Evolutionary conservation across 2,329 filamentous ascomycete genomes (phyloP).

Genomic region (Phialemoniopsis sp.): DNA sequence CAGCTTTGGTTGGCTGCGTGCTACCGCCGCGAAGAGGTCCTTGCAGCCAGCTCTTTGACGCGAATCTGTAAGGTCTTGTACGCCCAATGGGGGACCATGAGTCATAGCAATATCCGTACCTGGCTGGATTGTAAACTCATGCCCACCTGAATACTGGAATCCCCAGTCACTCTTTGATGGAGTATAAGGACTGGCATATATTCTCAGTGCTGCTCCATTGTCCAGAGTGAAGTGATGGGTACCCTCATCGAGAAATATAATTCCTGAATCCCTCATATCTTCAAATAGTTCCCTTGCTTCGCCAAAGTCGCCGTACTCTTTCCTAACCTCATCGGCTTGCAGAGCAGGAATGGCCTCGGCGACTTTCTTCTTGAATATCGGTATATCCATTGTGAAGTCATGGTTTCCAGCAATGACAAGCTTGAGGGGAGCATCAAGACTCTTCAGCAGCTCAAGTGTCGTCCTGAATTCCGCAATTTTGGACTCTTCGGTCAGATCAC

Average conservation of each 20-base stretch:
- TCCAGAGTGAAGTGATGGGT: slow-evolving; percentile 37
- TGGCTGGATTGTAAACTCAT: slow-evolving; percentile 29
- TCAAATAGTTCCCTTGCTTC: slow-evolving; percentile 33
- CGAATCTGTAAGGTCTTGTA: slow-evolving; percentile 38
- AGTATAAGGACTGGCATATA: slow-evolving; percentile 52
- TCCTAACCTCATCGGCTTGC: slow-evolving; percentile 13
- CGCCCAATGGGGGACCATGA: slow-evolving; percentile 48
- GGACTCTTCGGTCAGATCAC: slow-evolving; percentile 42
- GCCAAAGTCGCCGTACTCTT: slow-evolving; percentile 31
- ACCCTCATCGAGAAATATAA: slow-evolving; percentile 47
- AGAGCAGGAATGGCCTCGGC: slow-evolving; percentile 4
- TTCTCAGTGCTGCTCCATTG: slow-evolving; percentile 42
- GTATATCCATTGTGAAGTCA: slow-evolving; percentile 35
- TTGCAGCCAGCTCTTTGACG: slow-evolving; percentile 33
- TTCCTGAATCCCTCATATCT: slow-evolving; percentile 27
- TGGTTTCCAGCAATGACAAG: slow-evolving; percentile 53
- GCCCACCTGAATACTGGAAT: slow-evolving; percentile 41
- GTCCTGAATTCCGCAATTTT: slow-evolving; percentile 31
- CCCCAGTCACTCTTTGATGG: slow-evolving; percentile 40
- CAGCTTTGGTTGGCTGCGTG: slow-evolving; percentile 34
- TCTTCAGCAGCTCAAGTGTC: slow-evolving; percentile 35
- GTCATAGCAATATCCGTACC: slow-evolving; percentile 45
- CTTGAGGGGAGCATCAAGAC: slow-evolving; percentile 43
- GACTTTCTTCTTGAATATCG: slow-evolving; percentile 21
- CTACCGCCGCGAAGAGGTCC: slow-evolving; percentile 40